A percentile compares a stretch with the other conserved stretches of the same genome.
phyloP scores from a whole-genome alignment of 2,329 filamentous ascomycete species.

The Fusarium pseudocircinatum region DNA sequence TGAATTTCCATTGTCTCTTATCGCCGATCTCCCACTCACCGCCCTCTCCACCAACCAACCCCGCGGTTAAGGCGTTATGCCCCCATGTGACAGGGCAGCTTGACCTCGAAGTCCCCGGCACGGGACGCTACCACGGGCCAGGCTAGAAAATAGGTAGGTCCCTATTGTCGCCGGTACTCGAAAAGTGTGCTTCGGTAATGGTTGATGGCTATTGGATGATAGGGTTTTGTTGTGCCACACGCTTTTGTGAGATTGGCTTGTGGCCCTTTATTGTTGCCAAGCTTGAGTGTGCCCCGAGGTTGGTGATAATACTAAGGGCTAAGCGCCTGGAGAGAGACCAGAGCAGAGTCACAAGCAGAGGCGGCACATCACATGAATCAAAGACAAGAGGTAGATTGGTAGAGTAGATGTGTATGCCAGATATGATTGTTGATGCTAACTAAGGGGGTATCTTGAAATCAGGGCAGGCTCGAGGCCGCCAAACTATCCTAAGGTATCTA shows the following conservation, averaged over 20 bases:
- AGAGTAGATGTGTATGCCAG: conserved; percentile 6
- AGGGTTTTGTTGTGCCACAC: conserved; percentile 16
- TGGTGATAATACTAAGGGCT: neutral
- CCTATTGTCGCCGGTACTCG: conserved; percentile 24
- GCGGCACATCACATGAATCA: conserved; percentile 20
- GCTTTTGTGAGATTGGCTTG: conserved; percentile 6
- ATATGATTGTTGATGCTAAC: conserved; percentile 29
- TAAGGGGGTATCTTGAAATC: conserved; percentile 38
- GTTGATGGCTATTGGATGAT: conserved; percentile 17
- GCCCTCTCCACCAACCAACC: conserved; percentile 4
- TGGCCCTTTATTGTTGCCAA: conserved; percentile 8
- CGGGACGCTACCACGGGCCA: conserved; percentile 34
- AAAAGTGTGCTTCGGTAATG: neutral
- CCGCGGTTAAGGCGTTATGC: conserved; percentile 27
- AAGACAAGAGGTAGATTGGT: neutral
- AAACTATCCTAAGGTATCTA: conserved; percentile 41
- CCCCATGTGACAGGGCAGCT: conserved; percentile 25
- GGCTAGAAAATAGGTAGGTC: conserved; percentile 18
- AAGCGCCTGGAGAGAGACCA: neutral
- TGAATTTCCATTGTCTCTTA: conserved; percentile 8
- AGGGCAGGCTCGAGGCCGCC: conserved; percentile 28
- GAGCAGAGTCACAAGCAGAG: conserved; percentile 10
- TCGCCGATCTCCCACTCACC: conserved; percentile 28
- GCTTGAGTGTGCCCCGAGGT: neutral
- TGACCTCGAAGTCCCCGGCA: conserved; percentile 18